Evolutionary conservation across 257 asterid genomes (phyloP).

Genomic region (Asclepias syriaca): DNA sequence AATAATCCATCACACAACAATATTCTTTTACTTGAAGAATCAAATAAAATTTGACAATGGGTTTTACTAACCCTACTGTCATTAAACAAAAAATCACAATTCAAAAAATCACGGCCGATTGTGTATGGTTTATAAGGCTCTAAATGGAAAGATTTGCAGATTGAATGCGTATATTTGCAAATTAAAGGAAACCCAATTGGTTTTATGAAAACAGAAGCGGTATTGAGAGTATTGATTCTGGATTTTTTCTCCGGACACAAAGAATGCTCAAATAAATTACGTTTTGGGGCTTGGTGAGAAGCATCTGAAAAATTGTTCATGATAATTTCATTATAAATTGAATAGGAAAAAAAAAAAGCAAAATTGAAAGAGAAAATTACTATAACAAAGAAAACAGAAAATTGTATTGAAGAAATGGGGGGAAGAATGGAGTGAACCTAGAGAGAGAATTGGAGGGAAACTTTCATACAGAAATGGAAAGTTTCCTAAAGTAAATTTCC

Average conservation of each 20-base stretch:
- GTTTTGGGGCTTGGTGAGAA: constrained; percentile 30
- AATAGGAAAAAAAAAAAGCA: background rate
- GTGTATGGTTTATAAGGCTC: constrained; percentile 53
- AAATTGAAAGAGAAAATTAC: background rate
- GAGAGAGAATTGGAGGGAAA: background rate
- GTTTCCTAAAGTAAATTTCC: constrained; percentile 1
- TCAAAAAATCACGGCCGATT: constrained; percentile 49
- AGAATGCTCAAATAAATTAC: constrained; percentile 25
- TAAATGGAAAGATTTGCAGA: constrained; percentile 43
- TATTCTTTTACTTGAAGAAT: constrained; percentile 45
- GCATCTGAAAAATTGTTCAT: constrained; percentile 53
- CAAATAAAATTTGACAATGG: constrained; percentile 61
- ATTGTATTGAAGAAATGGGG: background rate
- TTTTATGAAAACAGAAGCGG: constrained; percentile 43
- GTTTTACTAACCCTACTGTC: constrained; percentile 59
- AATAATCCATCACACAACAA: constrained; percentile 59
- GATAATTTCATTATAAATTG: background rate
- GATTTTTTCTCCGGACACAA: constrained; percentile 32
- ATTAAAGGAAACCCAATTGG: constrained; percentile 51
- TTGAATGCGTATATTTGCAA: constrained; percentile 32
- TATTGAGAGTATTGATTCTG: constrained; percentile 27
- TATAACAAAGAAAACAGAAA: background rate
- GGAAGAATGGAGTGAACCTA: background rate
- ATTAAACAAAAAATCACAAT: constrained; percentile 48
- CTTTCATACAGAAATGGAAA: background rate